Conservation (phyloP, 2,329 filamentous ascomycete genomes). For the Lasiodiplodia citricola region DNA sequence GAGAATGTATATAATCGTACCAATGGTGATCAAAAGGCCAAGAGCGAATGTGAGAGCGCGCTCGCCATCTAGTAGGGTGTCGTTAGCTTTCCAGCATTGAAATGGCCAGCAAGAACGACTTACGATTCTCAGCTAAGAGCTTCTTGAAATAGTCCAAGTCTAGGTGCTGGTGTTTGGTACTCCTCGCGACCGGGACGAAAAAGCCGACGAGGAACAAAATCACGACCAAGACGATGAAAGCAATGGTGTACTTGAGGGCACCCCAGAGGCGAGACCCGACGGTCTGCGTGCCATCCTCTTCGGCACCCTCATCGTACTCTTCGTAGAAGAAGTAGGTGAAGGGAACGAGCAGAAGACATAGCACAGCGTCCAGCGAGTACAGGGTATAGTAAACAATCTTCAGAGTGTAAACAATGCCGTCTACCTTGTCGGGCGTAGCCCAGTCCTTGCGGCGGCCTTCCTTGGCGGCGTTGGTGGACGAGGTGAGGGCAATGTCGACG, state of each 20-base stretch:
- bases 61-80: conserved; percentile 68
- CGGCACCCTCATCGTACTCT: conserved; percentile 91
- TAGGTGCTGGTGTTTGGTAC: conserved; percentile 65
- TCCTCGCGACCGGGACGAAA: conserved; percentile 82
- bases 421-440: conserved; percentile 82
- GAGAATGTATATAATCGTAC: conserved; percentile 82
- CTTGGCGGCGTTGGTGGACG: conserved; percentile 77
- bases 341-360: conserved; percentile 88
- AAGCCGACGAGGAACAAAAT: conserved; percentile 91
- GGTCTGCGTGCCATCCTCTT: conserved; percentile 77
- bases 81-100: not conserved
- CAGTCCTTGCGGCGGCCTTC: conserved; percentile 89
- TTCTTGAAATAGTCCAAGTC: conserved; percentile 93
- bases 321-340: conserved; percentile 99
- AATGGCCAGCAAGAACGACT: conserved; percentile 36
- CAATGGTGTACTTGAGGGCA: conserved; percentile 89
- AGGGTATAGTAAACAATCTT: conserved; percentile 91
- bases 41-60: conserved; percentile 89
- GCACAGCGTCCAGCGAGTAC: conserved; percentile 87
- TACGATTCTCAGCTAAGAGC: conserved; percentile 79
- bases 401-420: conserved; percentile 78
- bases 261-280: conserved; percentile 74
- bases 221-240: conserved; percentile 79
- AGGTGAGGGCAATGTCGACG: conserved; percentile 93
- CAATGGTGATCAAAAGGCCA: conserved; percentile 85